These are phyloP conservation scores for Trichosporon ovoides DNA, from an alignment of 1,284 basidiomycete species.

Conservation along the genomic window DNA sequence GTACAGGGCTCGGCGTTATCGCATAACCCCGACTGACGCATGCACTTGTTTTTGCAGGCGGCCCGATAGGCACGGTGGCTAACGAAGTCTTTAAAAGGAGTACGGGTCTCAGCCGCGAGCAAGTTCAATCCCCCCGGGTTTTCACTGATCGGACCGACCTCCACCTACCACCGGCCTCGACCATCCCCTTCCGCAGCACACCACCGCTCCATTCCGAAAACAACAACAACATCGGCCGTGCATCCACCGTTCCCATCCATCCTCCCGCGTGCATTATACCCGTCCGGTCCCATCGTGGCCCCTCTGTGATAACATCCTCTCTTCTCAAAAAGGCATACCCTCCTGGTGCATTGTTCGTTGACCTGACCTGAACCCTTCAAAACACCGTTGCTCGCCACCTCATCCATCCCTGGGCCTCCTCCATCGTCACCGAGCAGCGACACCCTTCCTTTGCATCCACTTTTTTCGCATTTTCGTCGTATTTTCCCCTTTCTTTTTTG, in stretches of 20 bases:
- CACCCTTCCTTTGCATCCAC: conserved; percentile 3
- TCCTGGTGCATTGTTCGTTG: conserved; percentile 1
- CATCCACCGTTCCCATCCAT: background rate
- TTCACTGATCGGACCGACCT: conserved; percentile 7
- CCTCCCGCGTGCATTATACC: conserved; percentile 2
- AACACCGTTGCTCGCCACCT: background rate
- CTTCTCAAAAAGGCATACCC: background rate
- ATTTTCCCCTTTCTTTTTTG: background rate
- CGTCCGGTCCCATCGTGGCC: background rate
- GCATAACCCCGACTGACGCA: conserved; percentile 2
- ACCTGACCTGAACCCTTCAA: conserved; percentile 1
- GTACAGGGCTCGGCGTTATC: conserved; percentile 4
- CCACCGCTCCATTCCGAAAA: background rate
- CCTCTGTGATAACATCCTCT: conserved; percentile 1
- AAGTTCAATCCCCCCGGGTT: conserved; percentile 7
- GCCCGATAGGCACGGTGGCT: conserved; percentile 5
- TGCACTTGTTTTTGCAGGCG: conserved; percentile 3
- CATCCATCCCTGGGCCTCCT: background rate
- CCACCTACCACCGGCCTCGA: background rate
- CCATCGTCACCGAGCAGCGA: conserved; percentile 1
- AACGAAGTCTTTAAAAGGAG: conserved; percentile 5
- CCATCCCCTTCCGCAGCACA: background rate
- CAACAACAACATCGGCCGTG: background rate
- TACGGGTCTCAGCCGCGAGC: conserved; percentile 3
- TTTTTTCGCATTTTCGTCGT: background rate